These are phyloP conservation scores for Volvox africanus DNA, from an alignment of 139 green algal species.

Conservation along the genomic window DNA sequence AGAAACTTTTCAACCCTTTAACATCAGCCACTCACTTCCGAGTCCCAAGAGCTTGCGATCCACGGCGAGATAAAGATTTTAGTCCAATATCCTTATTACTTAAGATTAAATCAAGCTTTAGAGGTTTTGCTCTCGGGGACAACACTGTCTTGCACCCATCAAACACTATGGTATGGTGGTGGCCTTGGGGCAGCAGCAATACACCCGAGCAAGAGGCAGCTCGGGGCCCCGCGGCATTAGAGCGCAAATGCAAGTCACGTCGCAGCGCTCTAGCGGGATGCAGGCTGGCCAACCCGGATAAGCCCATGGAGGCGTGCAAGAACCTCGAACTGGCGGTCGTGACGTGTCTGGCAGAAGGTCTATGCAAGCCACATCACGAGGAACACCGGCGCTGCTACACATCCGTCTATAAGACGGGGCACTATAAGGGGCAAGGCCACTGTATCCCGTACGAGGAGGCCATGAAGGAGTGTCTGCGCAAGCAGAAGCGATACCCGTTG, in stretches of 20 bases:
- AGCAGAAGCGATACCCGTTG: slow-evolving; percentile 26
- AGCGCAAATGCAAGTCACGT: slow-evolving; percentile 21
- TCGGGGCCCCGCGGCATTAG: not conserved
- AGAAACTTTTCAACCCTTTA: too few relatives aligned
- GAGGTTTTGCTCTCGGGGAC: too few relatives aligned
- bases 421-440: slow-evolving; percentile 49
- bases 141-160: too few relatives aligned
- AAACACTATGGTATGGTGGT: slow-evolving; percentile 23
- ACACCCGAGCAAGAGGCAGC: not conserved
- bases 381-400: slow-evolving; percentile 47
- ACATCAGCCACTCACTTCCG: too few relatives aligned
- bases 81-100: too few relatives aligned
- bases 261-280: not conserved
- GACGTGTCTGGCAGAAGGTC: slow-evolving; percentile 32
- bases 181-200: not conserved
- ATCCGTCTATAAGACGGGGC: slow-evolving; percentile 42
- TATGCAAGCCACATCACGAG: slow-evolving; percentile 13
- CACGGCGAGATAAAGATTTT: too few relatives aligned
- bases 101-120: too few relatives aligned
- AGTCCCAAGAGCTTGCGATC: too few relatives aligned
- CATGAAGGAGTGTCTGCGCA: slow-evolving; percentile 44
- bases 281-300: not conserved
- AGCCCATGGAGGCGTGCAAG: not conserved
- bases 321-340: slow-evolving; percentile 42
- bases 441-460: slow-evolving; percentile 49